Conservation (phyloP, 306 rosid species). For the Canavalia gladiata region DNA sequence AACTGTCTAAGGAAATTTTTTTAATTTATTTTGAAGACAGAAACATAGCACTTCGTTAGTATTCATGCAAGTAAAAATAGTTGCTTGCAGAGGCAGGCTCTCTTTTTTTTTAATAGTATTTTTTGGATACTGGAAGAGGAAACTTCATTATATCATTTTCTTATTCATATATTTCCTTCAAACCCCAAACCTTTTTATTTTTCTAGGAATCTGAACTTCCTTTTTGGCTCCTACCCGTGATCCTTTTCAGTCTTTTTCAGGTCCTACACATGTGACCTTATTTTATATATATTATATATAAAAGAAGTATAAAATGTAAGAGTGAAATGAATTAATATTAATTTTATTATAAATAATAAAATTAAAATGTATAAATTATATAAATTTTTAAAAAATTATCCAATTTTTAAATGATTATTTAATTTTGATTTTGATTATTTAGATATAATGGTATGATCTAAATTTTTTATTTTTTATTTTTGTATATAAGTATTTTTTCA, state of each 20-base stretch:
- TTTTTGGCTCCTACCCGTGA: slow-evolving; percentile 63
- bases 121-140: slow-evolving; percentile 39
- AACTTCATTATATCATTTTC: slow-evolving; percentile 40
- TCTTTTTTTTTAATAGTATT: slow-evolving; percentile 11
- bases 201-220: slow-evolving; percentile 60
- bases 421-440: too few relatives aligned
- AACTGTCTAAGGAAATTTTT: slow-evolving; percentile 17
- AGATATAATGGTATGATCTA: too few relatives aligned
- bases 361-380: too few relatives aligned
- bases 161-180: slow-evolving; percentile 35
- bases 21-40: background rate
- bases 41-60: slow-evolving; percentile 33
- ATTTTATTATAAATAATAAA: too few relatives aligned
- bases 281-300: background rate
- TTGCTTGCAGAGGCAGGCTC: slow-evolving; percentile 31
- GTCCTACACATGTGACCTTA: slow-evolving; percentile 45
- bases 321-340: too few relatives aligned
- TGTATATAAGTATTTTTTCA: too few relatives aligned
- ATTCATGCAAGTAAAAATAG: slow-evolving; percentile 24
- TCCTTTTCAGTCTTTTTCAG: slow-evolving; percentile 47
- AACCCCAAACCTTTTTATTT: slow-evolving; percentile 44
- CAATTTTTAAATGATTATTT: too few relatives aligned
- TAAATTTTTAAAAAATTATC: too few relatives aligned
- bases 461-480: too few relatives aligned
- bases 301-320: too few relatives aligned